Evolutionary conservation across 352 stramenopile genomes (phyloP), one percentile per base, ranked within the genome.

Genomic region (Phytophthora quininea): DNA sequence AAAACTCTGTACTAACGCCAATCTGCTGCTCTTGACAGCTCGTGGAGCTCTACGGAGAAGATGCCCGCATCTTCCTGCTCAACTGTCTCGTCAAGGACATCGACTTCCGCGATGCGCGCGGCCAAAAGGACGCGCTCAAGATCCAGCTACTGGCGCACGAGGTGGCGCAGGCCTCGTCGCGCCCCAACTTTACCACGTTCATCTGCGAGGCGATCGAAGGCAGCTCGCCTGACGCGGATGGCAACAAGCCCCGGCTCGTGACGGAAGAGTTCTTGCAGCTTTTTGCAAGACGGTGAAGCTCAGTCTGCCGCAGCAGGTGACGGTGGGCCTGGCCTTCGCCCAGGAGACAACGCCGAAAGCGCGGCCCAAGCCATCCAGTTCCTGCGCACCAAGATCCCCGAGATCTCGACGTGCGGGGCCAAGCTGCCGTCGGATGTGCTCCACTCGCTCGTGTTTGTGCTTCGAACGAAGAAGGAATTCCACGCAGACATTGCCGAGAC

Each of bases 1-100:
- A n/a, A 42, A 30, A 61, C 43, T 67, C 3, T n/a, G 7, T 29
- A 49, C 19, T n/a, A 9, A 24, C 19, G 6, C 6, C 3, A 56
- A 42, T 64, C 1, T 61, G 12, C 7, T 49, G 1, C n/a, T 8
- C 19, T 15, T 53, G 62, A 7, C 62, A 97, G 91, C 74, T 97
- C 50, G 91, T 97, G 51, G 89, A 90, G 32, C 79, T 97, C 24
- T 97, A 97, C 53, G 91, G 91, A 35, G 90, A 97, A 77, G 91
- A 97, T 58, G 88, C 91, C 48, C 87, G 90, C 30, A 92, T 97
- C 68, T 97, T 97, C 67, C 62, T 97, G 53, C 78, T 97, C 54
- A 94, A 95, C 76, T 97, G 89, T 64, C 78, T 97, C 43, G 89
- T 97, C 42, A 88, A 95, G 64, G 90, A 96, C 67, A 96, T 96